Conservation (phyloP, 176 grass and related monocot genomes). For the Rhynchospora pubera region DNA sequence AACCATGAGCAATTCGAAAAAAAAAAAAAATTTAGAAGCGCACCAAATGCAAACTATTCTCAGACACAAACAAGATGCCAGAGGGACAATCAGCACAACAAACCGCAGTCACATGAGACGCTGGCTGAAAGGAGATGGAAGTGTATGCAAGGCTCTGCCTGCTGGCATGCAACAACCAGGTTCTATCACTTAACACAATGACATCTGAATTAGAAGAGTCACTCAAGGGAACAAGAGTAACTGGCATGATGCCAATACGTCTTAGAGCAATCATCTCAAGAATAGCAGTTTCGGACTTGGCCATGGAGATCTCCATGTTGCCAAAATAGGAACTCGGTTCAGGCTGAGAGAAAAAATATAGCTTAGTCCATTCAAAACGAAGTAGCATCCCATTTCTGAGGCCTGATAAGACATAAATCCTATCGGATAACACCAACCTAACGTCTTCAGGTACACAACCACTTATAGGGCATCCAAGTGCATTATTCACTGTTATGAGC, state of each 20-base stretch:
- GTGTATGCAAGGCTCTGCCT: conserved; percentile 94
- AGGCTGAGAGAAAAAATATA: conserved; percentile 28
- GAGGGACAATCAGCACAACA: conserved; percentile 76
- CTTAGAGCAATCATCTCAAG: conserved; percentile 81
- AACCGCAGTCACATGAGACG: conserved; percentile 88
- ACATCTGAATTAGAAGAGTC: conserved; percentile 74
- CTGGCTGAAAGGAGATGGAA: conserved; percentile 85
- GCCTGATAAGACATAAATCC: conserved; percentile 74
- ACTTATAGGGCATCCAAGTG: conserved; percentile 70
- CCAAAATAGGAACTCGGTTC: conserved; percentile 23
- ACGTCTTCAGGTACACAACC: conserved; percentile 97
- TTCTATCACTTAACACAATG: conserved; percentile 85
- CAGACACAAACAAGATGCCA: conserved; percentile 88
- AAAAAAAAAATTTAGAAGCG: not conserved
- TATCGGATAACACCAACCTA: conserved; percentile 66
- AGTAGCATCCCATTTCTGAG: conserved; percentile 98
- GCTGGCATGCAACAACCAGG: conserved; percentile 79
- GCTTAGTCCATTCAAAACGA: conserved; percentile 60
- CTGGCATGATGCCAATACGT: conserved; percentile 90
- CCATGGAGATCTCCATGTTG: conserved; percentile 16
- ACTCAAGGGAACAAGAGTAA: conserved; percentile 59
- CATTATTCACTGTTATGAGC: conserved; percentile 64
- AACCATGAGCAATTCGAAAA: not conserved
- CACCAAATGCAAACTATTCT: conserved; percentile 96
- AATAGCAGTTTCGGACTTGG: conserved; percentile 21